Evolutionary conservation across 352 stramenopile species (phyloP).

Genomic region (Phytophthora quininea): DNA sequence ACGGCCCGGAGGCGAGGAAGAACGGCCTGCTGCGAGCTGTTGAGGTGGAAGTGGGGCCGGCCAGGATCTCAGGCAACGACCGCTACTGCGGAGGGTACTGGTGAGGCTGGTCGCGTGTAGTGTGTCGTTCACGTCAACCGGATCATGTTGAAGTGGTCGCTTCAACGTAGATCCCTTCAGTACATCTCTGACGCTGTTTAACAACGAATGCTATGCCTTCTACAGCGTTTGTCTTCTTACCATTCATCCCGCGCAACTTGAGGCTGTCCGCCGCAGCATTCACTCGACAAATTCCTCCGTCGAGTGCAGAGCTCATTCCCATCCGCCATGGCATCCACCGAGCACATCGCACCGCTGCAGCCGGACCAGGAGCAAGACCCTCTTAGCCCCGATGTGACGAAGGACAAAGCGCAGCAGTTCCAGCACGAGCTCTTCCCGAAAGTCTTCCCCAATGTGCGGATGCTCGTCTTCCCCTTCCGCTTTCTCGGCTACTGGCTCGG

Average conservation of each 20-base stretch:
- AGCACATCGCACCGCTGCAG: not conserved
- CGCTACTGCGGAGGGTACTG: slow-evolving; percentile 75
- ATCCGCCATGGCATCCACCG: not conserved
- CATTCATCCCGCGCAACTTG: too few species aligned
- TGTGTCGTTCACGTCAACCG: slow-evolving; percentile 23
- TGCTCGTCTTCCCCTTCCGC: slow-evolving; percentile 39
- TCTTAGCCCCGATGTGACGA: slow-evolving; percentile 4
- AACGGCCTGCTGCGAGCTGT: slow-evolving; percentile 57
- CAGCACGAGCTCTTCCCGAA: slow-evolving; percentile 35
- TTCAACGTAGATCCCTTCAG: slow-evolving; percentile 16
- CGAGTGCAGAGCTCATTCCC: slow-evolving; percentile 2
- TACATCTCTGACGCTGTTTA: slow-evolving; percentile 2
- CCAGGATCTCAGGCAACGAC: slow-evolving; percentile 35
- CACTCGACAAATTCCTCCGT: slow-evolving; percentile 14
- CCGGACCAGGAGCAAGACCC: slow-evolving; percentile 13
- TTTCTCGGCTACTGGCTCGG: slow-evolving; percentile 42
- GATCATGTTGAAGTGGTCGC: slow-evolving; percentile 17
- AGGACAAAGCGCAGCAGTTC: not conserved
- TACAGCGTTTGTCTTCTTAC: too few species aligned
- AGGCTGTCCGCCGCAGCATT: not conserved
- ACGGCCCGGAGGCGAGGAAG: slow-evolving; percentile 36
- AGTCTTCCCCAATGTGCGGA: slow-evolving; percentile 34
- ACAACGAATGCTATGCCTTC: not conserved
- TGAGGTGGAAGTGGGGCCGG: slow-evolving; percentile 54
- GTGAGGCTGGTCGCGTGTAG: slow-evolving; percentile 14